Conservation (phyloP, 345 rosid genomes). For the Bretschneidera sinensis region DNA sequence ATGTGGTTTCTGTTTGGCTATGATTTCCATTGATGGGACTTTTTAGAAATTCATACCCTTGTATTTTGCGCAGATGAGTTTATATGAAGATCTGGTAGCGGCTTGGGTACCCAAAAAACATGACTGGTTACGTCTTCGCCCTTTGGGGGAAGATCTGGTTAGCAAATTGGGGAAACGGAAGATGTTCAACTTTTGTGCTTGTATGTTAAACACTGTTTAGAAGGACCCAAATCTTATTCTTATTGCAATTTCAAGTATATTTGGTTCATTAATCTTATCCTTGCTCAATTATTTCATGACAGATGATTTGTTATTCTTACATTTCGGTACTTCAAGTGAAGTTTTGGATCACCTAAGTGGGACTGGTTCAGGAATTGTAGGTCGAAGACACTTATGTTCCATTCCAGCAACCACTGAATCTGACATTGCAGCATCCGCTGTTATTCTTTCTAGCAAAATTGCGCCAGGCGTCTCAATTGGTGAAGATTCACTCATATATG, state of each 20-base stretch:
- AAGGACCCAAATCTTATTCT: conserved; percentile 4
- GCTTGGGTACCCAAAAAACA: conserved; percentile 98
- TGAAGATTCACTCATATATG: conserved; percentile 91
- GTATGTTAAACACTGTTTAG: conserved; percentile 40
- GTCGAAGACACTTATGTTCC: conserved; percentile 89
- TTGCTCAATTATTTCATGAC: conserved; percentile 28
- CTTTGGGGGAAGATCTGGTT: conserved; percentile 67
- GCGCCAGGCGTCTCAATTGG: conserved; percentile 83
- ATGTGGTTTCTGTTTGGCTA: too few species aligned
- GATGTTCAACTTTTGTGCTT: conserved; percentile 80
- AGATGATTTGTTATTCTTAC: conserved; percentile 83
- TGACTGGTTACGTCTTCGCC: conserved; percentile 69
- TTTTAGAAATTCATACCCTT: too few species aligned
- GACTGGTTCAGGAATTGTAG: conserved; percentile 70
- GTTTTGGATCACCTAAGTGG: conserved; percentile 89
- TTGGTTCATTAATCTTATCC: conserved; percentile 13
- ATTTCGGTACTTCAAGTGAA: conserved; percentile 98
- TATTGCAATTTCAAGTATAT: neutral
- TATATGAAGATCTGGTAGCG: conserved; percentile 95
- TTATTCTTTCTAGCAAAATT: conserved; percentile 81
- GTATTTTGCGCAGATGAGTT: conserved; percentile 63
- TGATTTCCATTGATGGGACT: too few species aligned
- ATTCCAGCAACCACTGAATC: conserved; percentile 88
- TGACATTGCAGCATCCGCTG: conserved; percentile 89
- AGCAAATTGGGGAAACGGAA: conserved; percentile 63